Percentiles rank a stretch among this genome's conserved stretches.
phyloP scores from a whole-genome alignment of 495 filamentous ascomycete genomes.

The Pyrenopolyporus hunteri region DNA sequence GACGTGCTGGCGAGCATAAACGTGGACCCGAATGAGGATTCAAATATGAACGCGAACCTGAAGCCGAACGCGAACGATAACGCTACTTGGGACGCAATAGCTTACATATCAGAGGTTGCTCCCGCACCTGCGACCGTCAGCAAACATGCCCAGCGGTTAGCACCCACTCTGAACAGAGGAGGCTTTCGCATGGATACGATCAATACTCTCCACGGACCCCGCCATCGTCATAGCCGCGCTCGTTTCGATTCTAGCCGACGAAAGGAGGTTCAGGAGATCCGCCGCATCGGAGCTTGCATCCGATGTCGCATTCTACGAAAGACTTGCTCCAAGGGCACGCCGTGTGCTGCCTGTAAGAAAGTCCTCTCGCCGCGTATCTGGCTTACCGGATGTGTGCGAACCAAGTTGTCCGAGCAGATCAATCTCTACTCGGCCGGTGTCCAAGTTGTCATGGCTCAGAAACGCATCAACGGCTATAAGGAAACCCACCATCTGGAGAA shows the following conservation, averaged over 20 bases:
- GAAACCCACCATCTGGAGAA: slow-evolving; percentile 61
- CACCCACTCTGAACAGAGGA: slow-evolving; percentile 42
- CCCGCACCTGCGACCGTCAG: slow-evolving; percentile 38
- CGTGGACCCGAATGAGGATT: too few relatives aligned
- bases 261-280: slow-evolving; percentile 79
- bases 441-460: slow-evolving; percentile 70
- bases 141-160: slow-evolving; percentile 32
- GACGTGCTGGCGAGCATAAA: too few relatives aligned
- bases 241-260: slow-evolving; percentile 71
- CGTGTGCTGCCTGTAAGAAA: slow-evolving; percentile 79
- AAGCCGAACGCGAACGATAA: not conserved
- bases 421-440: slow-evolving; percentile 74
- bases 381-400: slow-evolving; percentile 79
- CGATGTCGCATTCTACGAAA: slow-evolving; percentile 88
- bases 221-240: slow-evolving; percentile 59
- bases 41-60: too few relatives aligned
- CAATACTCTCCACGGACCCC: slow-evolving; percentile 39
- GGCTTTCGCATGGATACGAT: slow-evolving; percentile 52
- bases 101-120: slow-evolving; percentile 48
- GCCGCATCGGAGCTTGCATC: slow-evolving; percentile 83
- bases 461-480: slow-evolving; percentile 65
- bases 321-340: slow-evolving; percentile 79
- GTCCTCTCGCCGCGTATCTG: slow-evolving; percentile 80
- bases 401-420: slow-evolving; percentile 74
- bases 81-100: slow-evolving; percentile 52